Conservation (phyloP, 2,329 filamentous ascomycete species). For the Penicillium rolfsii region DNA sequence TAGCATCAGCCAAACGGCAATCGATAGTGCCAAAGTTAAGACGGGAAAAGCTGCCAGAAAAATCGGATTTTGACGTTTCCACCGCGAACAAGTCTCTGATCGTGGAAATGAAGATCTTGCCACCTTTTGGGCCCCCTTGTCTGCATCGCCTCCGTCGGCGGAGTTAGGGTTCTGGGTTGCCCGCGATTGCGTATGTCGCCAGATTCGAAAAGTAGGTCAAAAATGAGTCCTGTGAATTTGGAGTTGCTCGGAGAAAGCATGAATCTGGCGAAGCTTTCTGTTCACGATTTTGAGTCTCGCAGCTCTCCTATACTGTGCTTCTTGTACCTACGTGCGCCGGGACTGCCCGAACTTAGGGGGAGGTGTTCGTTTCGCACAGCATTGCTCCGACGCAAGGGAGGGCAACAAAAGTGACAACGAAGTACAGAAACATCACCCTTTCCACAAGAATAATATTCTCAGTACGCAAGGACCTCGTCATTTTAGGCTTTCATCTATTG, state of each 20-base stretch:
- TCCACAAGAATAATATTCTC: constrained; percentile 4
- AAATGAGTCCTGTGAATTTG: not conserved
- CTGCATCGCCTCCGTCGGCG: not conserved
- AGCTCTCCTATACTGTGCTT: constrained; percentile 5
- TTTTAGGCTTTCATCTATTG: not conserved
- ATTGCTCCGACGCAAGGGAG: constrained; percentile 33
- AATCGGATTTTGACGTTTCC: not conserved
- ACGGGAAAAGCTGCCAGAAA: too few species aligned
- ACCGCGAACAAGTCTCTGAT: not conserved
- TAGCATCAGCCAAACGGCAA: not conserved
- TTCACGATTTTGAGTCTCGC: not conserved
- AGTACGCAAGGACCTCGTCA: constrained; percentile 22
- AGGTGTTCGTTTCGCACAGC: constrained; percentile 17
- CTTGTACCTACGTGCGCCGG: constrained; percentile 2
- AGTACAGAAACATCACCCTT: constrained; percentile 16
- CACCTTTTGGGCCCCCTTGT: constrained; percentile 6
- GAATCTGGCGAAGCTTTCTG: not conserved
- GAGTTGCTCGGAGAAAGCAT: not conserved
- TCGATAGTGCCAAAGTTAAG: not conserved
- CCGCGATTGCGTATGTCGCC: not conserved
- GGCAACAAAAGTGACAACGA: not conserved
- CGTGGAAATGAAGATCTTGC: not conserved
- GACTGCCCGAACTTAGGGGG: constrained; percentile 12
- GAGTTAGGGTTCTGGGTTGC: not conserved
- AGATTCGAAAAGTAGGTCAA: not conserved